phyloP scores from a whole-genome alignment of 2,329 filamentous ascomycete species.

The Talaromyces sp. region DNA sequence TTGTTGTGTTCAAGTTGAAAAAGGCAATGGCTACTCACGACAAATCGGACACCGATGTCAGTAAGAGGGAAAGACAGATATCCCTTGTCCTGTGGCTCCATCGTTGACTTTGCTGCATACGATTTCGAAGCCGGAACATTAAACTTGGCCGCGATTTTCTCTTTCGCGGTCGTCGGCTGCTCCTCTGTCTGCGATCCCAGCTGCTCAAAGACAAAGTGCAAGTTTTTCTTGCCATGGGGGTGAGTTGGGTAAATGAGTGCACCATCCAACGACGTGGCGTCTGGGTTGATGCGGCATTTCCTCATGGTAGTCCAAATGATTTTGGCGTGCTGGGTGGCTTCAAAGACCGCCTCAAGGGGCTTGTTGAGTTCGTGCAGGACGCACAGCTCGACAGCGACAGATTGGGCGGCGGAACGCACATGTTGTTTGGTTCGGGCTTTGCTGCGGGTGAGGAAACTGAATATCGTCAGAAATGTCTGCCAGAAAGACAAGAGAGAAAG shows the following conservation, averaged over 20 bases:
- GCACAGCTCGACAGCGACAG: constrained; percentile 53
- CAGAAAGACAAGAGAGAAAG: not conserved
- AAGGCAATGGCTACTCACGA: constrained; percentile 50
- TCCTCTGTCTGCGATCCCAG: constrained; percentile 17
- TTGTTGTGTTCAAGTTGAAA: not conserved
- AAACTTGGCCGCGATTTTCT: not conserved
- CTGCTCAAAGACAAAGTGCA: constrained; percentile 32
- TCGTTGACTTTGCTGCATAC: not conserved
- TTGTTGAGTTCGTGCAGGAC: constrained; percentile 43
- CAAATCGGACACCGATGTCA: constrained; percentile 63
- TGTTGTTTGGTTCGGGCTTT: constrained; percentile 30
- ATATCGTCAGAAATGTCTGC: not conserved
- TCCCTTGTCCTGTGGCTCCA: constrained; percentile 31
- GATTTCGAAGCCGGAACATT: not conserved
- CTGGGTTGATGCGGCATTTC: constrained; percentile 26
- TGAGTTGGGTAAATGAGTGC: constrained; percentile 27
- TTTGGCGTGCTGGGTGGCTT: constrained; percentile 25
- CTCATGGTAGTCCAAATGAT: constrained; percentile 27
- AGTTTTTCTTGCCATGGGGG: constrained; percentile 23
- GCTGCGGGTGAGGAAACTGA: constrained; percentile 32
- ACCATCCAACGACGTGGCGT: constrained; percentile 18
- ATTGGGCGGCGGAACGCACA: constrained; percentile 45
- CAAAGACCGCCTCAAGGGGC: constrained; percentile 28
- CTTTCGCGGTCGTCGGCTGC: not conserved
- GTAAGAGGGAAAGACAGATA: constrained; percentile 57